Conservation (phyloP, 768 basidiomycete species). For the Mycena haematopus region DNA sequence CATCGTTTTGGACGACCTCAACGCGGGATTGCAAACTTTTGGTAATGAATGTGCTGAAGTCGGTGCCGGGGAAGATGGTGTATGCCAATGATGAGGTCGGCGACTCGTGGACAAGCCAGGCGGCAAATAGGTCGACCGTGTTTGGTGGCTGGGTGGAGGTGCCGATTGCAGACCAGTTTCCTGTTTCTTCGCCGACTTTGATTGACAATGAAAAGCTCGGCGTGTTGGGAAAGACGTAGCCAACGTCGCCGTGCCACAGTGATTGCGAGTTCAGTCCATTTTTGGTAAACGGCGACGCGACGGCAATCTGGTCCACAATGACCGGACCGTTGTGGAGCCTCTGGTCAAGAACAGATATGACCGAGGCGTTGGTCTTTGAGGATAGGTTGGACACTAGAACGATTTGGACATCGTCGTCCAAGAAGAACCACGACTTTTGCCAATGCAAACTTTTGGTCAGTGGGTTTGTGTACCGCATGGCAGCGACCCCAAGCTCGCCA, state of each 20-base stretch:
- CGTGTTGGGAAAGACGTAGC: slow-evolving; percentile 57
- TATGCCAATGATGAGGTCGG: slow-evolving; percentile 52
- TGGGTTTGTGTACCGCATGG: slow-evolving; percentile 74
- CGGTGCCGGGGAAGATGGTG: slow-evolving; percentile 60
- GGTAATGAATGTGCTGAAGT: slow-evolving; percentile 42
- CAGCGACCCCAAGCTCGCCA: slow-evolving; percentile 60
- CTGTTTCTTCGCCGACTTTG: slow-evolving; percentile 55
- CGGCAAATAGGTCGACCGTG: slow-evolving; percentile 69
- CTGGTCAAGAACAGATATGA: slow-evolving; percentile 75
- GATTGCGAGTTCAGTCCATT: slow-evolving; percentile 35
- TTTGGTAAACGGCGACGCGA: background rate
- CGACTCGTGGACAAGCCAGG: slow-evolving; percentile 58
- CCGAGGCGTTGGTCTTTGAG: slow-evolving; percentile 51
- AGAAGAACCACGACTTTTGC: slow-evolving; percentile 80
- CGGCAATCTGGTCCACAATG: slow-evolving; percentile 44
- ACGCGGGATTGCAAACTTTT: slow-evolving; percentile 44
- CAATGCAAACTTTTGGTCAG: slow-evolving; percentile 57
- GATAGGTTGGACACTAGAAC: slow-evolving; percentile 63
- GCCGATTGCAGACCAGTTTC: slow-evolving; percentile 68
- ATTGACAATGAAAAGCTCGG: slow-evolving; percentile 42
- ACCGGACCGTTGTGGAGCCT: slow-evolving; percentile 52
- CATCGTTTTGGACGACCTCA: slow-evolving; percentile 53
- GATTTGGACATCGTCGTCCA: slow-evolving; percentile 65
- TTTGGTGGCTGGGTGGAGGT: slow-evolving; percentile 63
- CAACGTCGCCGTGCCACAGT: slow-evolving; percentile 72